Evolutionary conservation across 192 early-diverging fungal species (phyloP), one percentile per base, ranked within the genome.

Genomic region (Obelidium mucronatum): DNA sequence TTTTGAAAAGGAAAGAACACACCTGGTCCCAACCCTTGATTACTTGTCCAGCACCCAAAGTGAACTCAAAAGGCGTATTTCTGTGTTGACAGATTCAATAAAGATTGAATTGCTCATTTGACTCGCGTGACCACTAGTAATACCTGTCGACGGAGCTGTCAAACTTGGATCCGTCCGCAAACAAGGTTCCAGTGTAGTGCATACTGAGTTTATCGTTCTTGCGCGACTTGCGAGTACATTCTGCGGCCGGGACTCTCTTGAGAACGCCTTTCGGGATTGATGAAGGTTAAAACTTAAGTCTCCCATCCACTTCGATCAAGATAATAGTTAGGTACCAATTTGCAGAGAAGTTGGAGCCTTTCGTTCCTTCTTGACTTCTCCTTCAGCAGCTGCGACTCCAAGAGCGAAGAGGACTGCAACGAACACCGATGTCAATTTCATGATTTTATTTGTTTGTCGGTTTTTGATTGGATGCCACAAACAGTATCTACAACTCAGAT

Each of bases 11-110:
- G n/a, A n/a, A n/a, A n/a, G n/a, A n/a, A n/a, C n/a, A n/a, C n/a
- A n/a, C n/a, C 30, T 91, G 81, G 67, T 95, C 94, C 94, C 94
- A 95, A 31, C 88, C 94, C 80, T 93, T 88, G 76, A 95, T 95
- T 11, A 95, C 92, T 64, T 73, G 71, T 2, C 79, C 80, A 4
- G 63, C 75, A 70, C 93, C 94, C 22, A 95, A 79, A 4, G 83
- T 85, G 73, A 95, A 94, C 36, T 91, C 88, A 66, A 95, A 90
- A 19, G 92, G 86, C 52, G 86, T 75, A 48, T 82, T 77, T 35
- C n/a, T n/a, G n/a, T n/a, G n/a, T n/a, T n/a, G n/a, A n/a, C n/a
- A n/a, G n/a, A n/a, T n/a, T n/a, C n/a, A n/a, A n/a, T n/a, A n/a
- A n/a, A n/a, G n/a, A n/a, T n/a, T n/a, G n/a, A n/a, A n/a, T n/a